phyloP scores from a whole-genome alignment of 1,284 basidiomycete species.

The Ceratobasidium sp. region DNA sequence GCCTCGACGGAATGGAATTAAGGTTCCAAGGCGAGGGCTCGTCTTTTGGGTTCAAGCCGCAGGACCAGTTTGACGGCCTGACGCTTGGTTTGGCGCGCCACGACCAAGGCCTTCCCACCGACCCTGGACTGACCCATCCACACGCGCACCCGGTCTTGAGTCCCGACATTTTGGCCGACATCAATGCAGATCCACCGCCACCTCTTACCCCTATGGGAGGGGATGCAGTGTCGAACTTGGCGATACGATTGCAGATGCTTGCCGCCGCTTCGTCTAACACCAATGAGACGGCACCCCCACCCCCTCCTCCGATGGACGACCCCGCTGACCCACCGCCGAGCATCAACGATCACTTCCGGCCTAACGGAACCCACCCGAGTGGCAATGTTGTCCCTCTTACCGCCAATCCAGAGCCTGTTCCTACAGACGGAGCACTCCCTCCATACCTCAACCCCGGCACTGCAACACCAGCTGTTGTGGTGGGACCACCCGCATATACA shows the following conservation, averaged over 20 bases:
- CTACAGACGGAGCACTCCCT: constrained; percentile 27
- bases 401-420: constrained; percentile 31
- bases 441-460: constrained; percentile 40
- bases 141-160: constrained; percentile 24
- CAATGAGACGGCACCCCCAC: constrained; percentile 66
- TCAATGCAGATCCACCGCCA: constrained; percentile 30
- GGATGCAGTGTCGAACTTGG: constrained; percentile 73
- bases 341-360: constrained; percentile 67
- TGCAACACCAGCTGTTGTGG: neutral
- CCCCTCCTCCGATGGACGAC: constrained; percentile 85
- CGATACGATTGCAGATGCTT: constrained; percentile 71
- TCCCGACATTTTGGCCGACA: constrained; percentile 32
- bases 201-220: constrained; percentile 30
- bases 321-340: constrained; percentile 85
- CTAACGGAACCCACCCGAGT: constrained; percentile 61
- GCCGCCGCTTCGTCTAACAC: constrained; percentile 58
- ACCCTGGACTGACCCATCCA: constrained; percentile 35
- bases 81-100: constrained; percentile 70
- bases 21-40: constrained; percentile 76
- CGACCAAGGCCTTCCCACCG: constrained; percentile 73
- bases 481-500: constrained; percentile 40
- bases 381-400: constrained; percentile 18
- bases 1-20: constrained; percentile 39
- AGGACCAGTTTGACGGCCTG: constrained; percentile 83
- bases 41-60: constrained; percentile 75